Evolutionary conservation across 1,284 basidiomycete species (phyloP).

Genomic region (Heterobasidion irregulare): DNA sequence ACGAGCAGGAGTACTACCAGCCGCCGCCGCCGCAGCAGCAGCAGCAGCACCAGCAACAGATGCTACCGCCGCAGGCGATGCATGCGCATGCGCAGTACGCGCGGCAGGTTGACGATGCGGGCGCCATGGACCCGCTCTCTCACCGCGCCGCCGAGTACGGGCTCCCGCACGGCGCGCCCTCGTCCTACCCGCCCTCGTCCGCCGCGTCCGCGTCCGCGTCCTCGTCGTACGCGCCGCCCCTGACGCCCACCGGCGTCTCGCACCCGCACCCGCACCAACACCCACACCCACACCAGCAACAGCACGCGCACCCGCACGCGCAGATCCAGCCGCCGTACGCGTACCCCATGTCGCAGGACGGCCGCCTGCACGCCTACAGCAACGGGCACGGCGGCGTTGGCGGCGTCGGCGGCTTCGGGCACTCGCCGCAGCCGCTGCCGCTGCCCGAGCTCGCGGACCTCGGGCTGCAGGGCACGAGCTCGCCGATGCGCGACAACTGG

Average conservation of each 20-base stretch:
- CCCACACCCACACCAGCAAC: too few relatives aligned
- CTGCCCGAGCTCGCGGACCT: conserved; percentile 38
- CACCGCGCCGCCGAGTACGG: not conserved
- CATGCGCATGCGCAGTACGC: conserved; percentile 4
- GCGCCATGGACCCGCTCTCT: not conserved
- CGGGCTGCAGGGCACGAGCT: conserved; percentile 43
- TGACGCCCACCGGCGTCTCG: too few relatives aligned
- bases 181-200: too few relatives aligned
- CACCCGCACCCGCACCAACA: too few relatives aligned
- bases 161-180: not conserved
- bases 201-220: too few relatives aligned
- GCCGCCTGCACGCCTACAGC: conserved; percentile 1
- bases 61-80: not conserved
- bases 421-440: conserved; percentile 3
- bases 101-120: conserved; percentile 5
- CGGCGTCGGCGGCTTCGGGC: conserved; percentile 3
- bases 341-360: conserved; percentile 4
- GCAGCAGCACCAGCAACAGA: not conserved
- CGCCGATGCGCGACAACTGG: conserved; percentile 49
- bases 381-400: too few relatives aligned
- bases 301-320: not conserved
- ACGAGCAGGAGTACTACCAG: not conserved
- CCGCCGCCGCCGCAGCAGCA: not conserved
- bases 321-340: conserved; percentile 7
- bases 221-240: too few relatives aligned